Evolutionary conservation across 179 eudicot species (phyloP).

Genomic region (Beta corolliflora): DNA sequence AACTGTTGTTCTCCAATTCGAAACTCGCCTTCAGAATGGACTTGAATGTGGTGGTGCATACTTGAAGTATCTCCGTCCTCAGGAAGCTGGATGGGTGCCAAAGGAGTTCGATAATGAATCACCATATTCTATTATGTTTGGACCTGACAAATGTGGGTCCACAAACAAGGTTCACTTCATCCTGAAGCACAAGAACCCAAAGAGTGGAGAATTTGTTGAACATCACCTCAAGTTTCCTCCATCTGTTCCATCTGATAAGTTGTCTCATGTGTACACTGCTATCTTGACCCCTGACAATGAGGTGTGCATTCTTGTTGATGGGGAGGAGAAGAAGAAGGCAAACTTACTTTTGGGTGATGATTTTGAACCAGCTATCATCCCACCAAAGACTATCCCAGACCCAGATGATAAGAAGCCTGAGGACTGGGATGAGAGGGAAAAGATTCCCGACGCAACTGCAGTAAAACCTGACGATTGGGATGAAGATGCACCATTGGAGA

Average conservation of each 20-base stretch:
- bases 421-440: slow-evolving; percentile 89
- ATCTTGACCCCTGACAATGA: slow-evolving; percentile 68
- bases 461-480: slow-evolving; percentile 96
- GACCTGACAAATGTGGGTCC: slow-evolving; percentile 91
- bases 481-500: slow-evolving; percentile 92
- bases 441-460: slow-evolving; percentile 78
- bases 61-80: slow-evolving; percentile 83
- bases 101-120: slow-evolving; percentile 84
- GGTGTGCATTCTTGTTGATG: slow-evolving; percentile 67
- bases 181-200: slow-evolving; percentile 87
- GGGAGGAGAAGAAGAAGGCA: slow-evolving; percentile 84
- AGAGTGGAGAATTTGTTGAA: slow-evolving; percentile 72
- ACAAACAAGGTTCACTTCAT: slow-evolving; percentile 96
- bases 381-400: slow-evolving; percentile 79
- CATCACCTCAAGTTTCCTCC: slow-evolving; percentile 87
- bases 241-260: slow-evolving; percentile 79
- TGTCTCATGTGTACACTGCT: slow-evolving; percentile 82
- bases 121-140: slow-evolving; percentile 91
- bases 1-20: slow-evolving; percentile 73
- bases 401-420: slow-evolving; percentile 87
- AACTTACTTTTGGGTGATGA: slow-evolving; percentile 68
- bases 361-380: slow-evolving; percentile 82
- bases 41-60: slow-evolving; percentile 97
- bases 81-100: slow-evolving; percentile 74
- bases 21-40: slow-evolving; percentile 78